Conservation (phyloP, 2,329 filamentous ascomycete genomes). For the Hypoxylon sp. region DNA sequence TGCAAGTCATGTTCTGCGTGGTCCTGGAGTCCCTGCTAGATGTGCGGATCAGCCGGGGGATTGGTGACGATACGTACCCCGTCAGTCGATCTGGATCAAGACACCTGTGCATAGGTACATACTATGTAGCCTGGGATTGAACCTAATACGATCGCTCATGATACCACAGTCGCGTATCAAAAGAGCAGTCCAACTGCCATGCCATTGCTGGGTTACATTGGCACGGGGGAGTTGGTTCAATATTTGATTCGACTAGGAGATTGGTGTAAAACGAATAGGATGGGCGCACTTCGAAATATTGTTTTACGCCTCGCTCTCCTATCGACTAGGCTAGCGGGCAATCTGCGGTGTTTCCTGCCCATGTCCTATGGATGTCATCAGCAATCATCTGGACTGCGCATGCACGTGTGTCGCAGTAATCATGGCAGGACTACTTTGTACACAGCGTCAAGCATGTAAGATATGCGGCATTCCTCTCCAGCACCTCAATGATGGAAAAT, state of each 20-base stretch:
- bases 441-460: slow-evolving; percentile 26
- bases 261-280: slow-evolving; percentile 30
- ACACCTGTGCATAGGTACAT: slow-evolving; percentile 5
- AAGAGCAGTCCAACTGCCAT: slow-evolving; percentile 40
- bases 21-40: slow-evolving; percentile 35
- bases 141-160: slow-evolving; percentile 25
- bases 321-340: slow-evolving; percentile 26
- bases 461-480: slow-evolving; percentile 26
- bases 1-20: slow-evolving; percentile 35
- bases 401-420: slow-evolving; percentile 28
- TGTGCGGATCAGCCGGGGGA: slow-evolving; percentile 41
- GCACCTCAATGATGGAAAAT: slow-evolving; percentile 16
- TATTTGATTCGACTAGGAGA: slow-evolving; percentile 24
- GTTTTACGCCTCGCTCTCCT: slow-evolving; percentile 28
- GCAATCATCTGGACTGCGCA: slow-evolving; percentile 28
- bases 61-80: slow-evolving; percentile 39
- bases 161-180: slow-evolving; percentile 34
- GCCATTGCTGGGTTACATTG: slow-evolving; percentile 39
- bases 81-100: slow-evolving; percentile 40
- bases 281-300: slow-evolving; percentile 29
- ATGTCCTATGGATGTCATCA: slow-evolving; percentile 3
- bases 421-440: slow-evolving; percentile 10
- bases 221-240: slow-evolving; percentile 35
- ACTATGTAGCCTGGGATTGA: slow-evolving; percentile 11
- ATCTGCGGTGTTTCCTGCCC: slow-evolving; percentile 31